phyloP scores from a whole-genome alignment of 2,329 filamentous ascomycete species.

The Cercospora zeae-maydis region DNA sequence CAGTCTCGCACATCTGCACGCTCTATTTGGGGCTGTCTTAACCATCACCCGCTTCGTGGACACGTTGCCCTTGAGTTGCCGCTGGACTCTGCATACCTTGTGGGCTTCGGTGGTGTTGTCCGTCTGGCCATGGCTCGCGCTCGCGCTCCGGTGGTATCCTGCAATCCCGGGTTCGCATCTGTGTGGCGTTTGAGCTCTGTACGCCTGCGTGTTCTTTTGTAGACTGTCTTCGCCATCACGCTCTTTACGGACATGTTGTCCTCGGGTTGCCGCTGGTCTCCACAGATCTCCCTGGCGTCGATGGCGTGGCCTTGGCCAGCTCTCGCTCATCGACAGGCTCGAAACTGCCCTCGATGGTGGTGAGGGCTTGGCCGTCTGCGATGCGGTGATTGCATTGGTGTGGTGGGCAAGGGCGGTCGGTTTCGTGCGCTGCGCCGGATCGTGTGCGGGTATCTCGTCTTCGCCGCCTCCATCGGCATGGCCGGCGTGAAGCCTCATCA shows the following conservation, averaged over 20 bases:
- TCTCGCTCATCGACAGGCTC: not conserved
- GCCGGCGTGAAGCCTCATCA: not conserved
- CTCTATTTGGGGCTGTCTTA: not conserved
- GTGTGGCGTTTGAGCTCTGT: not conserved
- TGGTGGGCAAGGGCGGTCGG: not conserved
- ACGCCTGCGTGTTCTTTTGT: not conserved
- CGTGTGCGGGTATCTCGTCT: too few species aligned
- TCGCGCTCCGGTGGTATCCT: not conserved
- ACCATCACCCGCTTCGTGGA: not conserved
- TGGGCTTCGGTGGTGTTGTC: too few species aligned
- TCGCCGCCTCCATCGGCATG: not conserved
- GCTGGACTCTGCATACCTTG: too few species aligned
- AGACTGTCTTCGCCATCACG: not conserved
- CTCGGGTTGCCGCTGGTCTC: not conserved
- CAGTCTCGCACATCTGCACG: too few species aligned
- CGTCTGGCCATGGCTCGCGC: not conserved
- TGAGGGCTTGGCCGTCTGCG: not conserved
- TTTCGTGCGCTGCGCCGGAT: not conserved
- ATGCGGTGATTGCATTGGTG: not conserved
- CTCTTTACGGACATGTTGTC: not conserved
- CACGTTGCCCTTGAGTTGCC: too few species aligned
- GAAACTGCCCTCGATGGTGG: not conserved
- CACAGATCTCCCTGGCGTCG: not conserved
- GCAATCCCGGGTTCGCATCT: not conserved
- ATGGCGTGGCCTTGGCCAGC: not conserved